Evolutionary conservation across 768 basidiomycete species (phyloP), one percentile per base, ranked within the genome.

Genomic region (Hortiboletus campestris): DNA sequence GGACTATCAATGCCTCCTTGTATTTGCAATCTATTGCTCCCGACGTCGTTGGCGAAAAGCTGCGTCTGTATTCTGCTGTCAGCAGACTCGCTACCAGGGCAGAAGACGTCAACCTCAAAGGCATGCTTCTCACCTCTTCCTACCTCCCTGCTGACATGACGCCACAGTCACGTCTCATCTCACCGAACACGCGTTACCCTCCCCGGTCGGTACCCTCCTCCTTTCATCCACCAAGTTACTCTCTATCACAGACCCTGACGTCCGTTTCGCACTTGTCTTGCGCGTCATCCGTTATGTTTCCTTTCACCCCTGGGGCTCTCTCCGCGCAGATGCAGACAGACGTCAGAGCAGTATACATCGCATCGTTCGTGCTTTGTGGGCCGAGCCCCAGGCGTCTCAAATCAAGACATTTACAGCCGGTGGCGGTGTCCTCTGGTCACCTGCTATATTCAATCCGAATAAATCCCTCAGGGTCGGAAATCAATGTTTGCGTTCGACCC

Each of bases 251-350:
- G 71, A 79, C 39, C 67, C 69, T 1, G 55, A 61, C 4, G 50
- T 81, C 17, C 75, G 72, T 48, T 66, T 63, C 42, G 76, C 78
- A 2, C 63, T 85, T 42, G 65, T 84, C 57, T 69, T 80, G 41
- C 80, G 84, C 32, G 74, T 86, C 29, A 72, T 91, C 49, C 88
- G 89, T 14, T 88, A 84, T 62, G 73, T 84, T 40, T 92, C 91
- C 0, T 85, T 83, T 43, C 75, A 80, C 38, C 86, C 89, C 3
- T 94, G 91, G 91, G 91, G 91, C 6, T 83, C 83, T 45, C 63
- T 79, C 17, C 79, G 75, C 9, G 81, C 90, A 2, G 84, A 90
- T 59, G 82, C 78, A 2, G 71, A 79, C 55, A 79, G 91, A 34
- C 78, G 82, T 10, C 67, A 64, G 39, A 58, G 53, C 7, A 79